Base-by-base conservation (phyloP, 192 early-diverging fungal species). In the Backusella parvicylindrica region DNA sequence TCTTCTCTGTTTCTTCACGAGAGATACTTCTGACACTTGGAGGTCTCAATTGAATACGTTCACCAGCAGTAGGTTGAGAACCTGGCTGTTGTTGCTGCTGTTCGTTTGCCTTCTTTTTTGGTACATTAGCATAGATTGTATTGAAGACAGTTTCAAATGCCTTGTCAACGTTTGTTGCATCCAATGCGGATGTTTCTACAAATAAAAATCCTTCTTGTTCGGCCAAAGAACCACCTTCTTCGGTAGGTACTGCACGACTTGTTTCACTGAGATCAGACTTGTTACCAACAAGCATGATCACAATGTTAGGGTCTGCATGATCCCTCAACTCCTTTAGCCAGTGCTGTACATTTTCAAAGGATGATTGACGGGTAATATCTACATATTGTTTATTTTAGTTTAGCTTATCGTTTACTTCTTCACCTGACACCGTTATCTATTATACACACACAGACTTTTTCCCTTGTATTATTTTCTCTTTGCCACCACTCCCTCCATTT, bases 291-390 rank as follows among this genome's bases (percentile, higher is more conserved):
- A 98, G 83, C 37, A 92, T 92, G 85, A 98, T 95, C 68, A 96
- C 94, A 77, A 95, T 95, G 85, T 92, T 94, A 47, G 93, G 89
- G 80, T 92, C 94, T 15, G 94, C 94, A 85, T 96, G 94, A 35
- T 95, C 91, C 75, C 94, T 92, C 32, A 98, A 85, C 83, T 98
- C 95, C 79, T 93, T 92, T 5, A 96, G 89, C 96, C 96, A 98
- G 53, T 93, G 88, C 75, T 93, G 94, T 53, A 94, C 94, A 69
- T 91, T 93, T 77, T 96, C 89, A 73, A 96, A 87, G 12, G 95
- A 94, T 12, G 91, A 80, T 80, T 79, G 68, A 23, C 80, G 87
- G 67, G 77, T 77, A 64, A 80, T 83, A 40, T 82, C 67, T 87
- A 70, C 9, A 28, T n/a, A 31, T 41, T 37, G 2, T 69, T 69